Percentiles rank a stretch among this genome's conserved stretches.
These are phyloP conservation scores for Calonectria pteridis DNA, from an alignment of 2,329 filamentous ascomycete genomes.

Conservation along the genomic window DNA sequence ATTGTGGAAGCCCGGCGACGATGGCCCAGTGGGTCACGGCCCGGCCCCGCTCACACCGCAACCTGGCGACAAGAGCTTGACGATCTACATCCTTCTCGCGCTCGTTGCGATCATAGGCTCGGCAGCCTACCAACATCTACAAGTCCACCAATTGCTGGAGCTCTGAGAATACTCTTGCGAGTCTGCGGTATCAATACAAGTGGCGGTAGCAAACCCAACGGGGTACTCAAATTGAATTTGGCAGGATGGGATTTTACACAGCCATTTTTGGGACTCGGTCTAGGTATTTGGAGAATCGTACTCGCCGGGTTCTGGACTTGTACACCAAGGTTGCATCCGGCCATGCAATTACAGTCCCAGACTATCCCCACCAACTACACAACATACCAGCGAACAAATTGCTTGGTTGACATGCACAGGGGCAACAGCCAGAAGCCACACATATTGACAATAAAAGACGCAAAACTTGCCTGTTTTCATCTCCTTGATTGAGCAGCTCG, in stretches of 20 bases:
- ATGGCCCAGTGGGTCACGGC: neutral
- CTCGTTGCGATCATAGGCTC: neutral
- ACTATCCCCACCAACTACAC: neutral
- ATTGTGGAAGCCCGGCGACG: slow-evolving; percentile 2
- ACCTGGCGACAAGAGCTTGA: neutral
- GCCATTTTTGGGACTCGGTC: neutral
- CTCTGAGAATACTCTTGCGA: neutral
- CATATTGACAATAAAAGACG: neutral
- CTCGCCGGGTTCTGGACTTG: neutral
- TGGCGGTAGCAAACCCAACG: neutral
- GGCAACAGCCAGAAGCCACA: neutral
- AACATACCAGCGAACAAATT: neutral
- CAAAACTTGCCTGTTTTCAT: neutral
- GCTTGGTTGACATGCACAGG: neutral
- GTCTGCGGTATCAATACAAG: neutral
- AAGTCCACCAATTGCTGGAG: neutral
- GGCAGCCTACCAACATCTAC: neutral
- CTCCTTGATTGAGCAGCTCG: neutral
- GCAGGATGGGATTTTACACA: neutral
- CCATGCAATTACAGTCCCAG: neutral
- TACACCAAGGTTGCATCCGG: neutral
- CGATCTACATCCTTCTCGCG: neutral
- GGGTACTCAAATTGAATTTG: neutral
- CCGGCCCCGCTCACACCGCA: neutral
- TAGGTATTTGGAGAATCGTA: neutral